Base-by-base conservation (phyloP, 495 filamentous ascomycete species). In the Xylona heveae region DNA sequence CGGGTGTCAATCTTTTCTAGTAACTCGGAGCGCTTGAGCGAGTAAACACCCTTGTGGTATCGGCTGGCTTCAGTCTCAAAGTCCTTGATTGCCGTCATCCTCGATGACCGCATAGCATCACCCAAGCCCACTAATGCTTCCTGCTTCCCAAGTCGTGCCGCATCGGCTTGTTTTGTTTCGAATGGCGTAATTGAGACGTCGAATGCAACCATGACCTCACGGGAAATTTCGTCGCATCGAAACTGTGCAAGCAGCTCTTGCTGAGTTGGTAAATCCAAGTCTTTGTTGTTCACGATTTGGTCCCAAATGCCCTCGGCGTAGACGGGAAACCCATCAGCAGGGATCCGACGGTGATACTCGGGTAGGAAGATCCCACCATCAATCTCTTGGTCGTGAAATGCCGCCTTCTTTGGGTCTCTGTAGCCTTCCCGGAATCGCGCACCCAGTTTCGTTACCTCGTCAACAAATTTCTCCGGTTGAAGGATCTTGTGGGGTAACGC, bases 201-300 rank as follows among this genome's bases (percentile, higher is more conserved):
- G 43, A 97, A 97, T 2, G 59, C 61, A 19, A 84, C 61, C 30
- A 90, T 59, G 0, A 88, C 83, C 44, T 88, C 83, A 41, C 81
- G 61, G 24, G 78, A 57, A 34, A 97, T 97, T 59, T 97, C 88
- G 47, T 97, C 88, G 48, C 88, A 97, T 29, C 88, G 68, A 60
- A 94, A 97, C 51, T 97, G 88, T 2, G 88, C 88, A 30, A 97
- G 68, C 28, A 97, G 57, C 45, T 97, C 88, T 48, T 97, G 88
- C 52, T 97, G 88, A 0, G 88, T 94, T 10, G 88, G 88, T 20
- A 97, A 54, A 57, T 97, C 88, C 38, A 97, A 59, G 44, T 97
- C 88, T 53, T 97, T 97, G 55, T 97, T 97, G 54, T 82, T 78
- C 43, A 91, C 81, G 43, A 97, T 97, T 52, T 94, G 88, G 47